Evolutionary conservation across 495 filamentous ascomycete genomes (phyloP), one percentile per base, ranked within the genome.

Genomic region (Penicillium fimorum): DNA sequence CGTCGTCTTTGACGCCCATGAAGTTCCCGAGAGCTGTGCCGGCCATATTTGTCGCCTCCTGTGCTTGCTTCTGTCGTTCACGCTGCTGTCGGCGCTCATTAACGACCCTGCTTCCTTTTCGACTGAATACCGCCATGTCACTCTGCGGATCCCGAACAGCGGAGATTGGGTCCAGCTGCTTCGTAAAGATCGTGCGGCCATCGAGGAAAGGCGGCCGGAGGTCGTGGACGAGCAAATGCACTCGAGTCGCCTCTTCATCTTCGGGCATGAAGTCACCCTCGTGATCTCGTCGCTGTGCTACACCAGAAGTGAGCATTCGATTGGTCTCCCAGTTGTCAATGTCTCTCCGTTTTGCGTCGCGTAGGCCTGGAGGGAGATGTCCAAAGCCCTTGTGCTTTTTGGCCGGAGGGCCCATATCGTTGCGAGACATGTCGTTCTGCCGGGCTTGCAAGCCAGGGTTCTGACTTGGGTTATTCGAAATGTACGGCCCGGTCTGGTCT

Each of bases 321-420:
- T 99, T 97, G 15, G 92, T 92, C 69, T 98, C 94, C 94, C 94
- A 98, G 27, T 91, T 92, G 78, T 98, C 94, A 24, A 89, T 88
- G 67, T 97, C 94, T 68, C 92, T 92, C 73, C 96, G 90, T 70
- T 88, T 92, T 68, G 75, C 76, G 54, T 79, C 72, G 61, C 73
- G 75, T n/a, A 77, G 62, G 17, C 66, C 63, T 44, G 65, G 55
- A 37, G 73, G 73, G 5, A 76, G 69, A 52, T 74, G 69, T 15
- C 58, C 60, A 53, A 68, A 67, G 60, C 67, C 72, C 59, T 77
- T 77, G 53, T 65, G 76, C 66, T 73, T 62, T 61, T 77, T 77
- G 58, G 74, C 70, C 20, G 76, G 74, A 40, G 74, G 76, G 9
- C 65, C 65, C 57, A 63, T 65, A 22, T 73, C 74, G 54, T 71